A percentile compares a stretch with the other conserved stretches of the same genome.
phyloP scores from a whole-genome alignment of 495 filamentous ascomycete genomes.

The Collariella sp. region DNA sequence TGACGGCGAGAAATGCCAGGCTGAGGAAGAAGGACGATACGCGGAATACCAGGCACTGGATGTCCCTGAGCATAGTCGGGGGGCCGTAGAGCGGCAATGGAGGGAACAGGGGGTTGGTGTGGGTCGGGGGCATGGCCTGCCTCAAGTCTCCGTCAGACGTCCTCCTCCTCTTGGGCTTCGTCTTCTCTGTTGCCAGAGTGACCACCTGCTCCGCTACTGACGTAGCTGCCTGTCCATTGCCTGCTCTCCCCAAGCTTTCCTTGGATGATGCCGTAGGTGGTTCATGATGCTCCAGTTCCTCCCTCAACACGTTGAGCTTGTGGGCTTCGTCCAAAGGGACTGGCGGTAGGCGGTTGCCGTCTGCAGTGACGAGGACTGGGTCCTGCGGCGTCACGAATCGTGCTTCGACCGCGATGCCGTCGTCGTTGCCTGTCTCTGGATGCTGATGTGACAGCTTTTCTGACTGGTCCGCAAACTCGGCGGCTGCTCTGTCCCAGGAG shows the following conservation, averaged over 20 bases:
- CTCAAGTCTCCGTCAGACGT: constrained; percentile 31
- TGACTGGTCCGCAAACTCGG: constrained; percentile 46
- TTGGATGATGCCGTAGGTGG: constrained; percentile 10
- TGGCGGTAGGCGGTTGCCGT: constrained; percentile 55
- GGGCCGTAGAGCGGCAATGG: constrained; percentile 78
- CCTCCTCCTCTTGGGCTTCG: constrained; percentile 9
- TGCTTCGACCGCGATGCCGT: constrained; percentile 51
- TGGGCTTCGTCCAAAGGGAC: constrained; percentile 57
- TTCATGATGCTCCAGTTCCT: constrained; percentile 35
- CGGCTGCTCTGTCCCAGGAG: constrained; percentile 18
- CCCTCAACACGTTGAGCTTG: constrained; percentile 55
- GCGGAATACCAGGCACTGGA: constrained; percentile 58
- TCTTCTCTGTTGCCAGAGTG: constrained; percentile 5
- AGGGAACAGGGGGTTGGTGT: constrained; percentile 80
- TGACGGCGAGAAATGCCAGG: constrained; percentile 61
- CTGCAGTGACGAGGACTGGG: constrained; percentile 58
- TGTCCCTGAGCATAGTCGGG: constrained; percentile 49
- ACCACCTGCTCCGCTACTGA: constrained; percentile 8
- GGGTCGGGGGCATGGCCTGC: constrained; percentile 47
- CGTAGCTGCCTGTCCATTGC: background rate
- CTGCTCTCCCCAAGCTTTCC: constrained; percentile 17
- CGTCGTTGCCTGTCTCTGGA: constrained; percentile 16
- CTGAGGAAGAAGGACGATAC: constrained; percentile 64
- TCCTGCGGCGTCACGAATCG: constrained; percentile 61
- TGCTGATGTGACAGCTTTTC: constrained; percentile 48